Evolutionary conservation across 1,139 yeast species (phyloP).

Genomic region (Diutina pseudorugosa): DNA sequence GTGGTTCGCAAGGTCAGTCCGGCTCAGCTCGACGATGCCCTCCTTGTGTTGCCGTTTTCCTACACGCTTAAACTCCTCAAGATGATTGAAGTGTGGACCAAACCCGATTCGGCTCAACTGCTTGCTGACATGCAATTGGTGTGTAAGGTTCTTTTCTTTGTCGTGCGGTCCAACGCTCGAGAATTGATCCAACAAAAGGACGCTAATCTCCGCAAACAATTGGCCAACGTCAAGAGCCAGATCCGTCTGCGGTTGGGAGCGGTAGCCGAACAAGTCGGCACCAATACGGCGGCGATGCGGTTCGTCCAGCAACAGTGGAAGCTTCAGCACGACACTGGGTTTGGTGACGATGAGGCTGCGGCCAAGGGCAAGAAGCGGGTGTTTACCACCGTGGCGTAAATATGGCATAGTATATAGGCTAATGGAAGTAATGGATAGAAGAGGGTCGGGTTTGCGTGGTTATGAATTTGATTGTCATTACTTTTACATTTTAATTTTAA

Average conservation of each 20-base stretch:
- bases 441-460: too few relatives aligned
- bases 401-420: not conserved
- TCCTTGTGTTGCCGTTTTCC: constrained; percentile 82
- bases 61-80: constrained; percentile 58
- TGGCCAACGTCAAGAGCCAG: constrained; percentile 44
- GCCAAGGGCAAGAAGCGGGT: not conserved
- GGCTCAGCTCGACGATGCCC: constrained; percentile 84
- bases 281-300: constrained; percentile 73
- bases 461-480: too few relatives aligned
- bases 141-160: constrained; percentile 63
- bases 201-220: constrained; percentile 44
- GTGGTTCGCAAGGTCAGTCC: constrained; percentile 60
- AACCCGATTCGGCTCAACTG: constrained; percentile 25
- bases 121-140: constrained; percentile 46
- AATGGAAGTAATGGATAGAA: not conserved
- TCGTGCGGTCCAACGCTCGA: constrained; percentile 60
- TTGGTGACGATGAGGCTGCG: constrained; percentile 39
- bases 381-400: not conserved
- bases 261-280: constrained; percentile 59
- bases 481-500: too few relatives aligned
- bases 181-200: constrained; percentile 63
- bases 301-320: constrained; percentile 73
- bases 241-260: constrained; percentile 40
- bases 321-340: constrained; percentile 58
- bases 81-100: constrained; percentile 70